Conservation (phyloP, 108 stramenopile genomes). For the Fistulifera solaris region DNA sequence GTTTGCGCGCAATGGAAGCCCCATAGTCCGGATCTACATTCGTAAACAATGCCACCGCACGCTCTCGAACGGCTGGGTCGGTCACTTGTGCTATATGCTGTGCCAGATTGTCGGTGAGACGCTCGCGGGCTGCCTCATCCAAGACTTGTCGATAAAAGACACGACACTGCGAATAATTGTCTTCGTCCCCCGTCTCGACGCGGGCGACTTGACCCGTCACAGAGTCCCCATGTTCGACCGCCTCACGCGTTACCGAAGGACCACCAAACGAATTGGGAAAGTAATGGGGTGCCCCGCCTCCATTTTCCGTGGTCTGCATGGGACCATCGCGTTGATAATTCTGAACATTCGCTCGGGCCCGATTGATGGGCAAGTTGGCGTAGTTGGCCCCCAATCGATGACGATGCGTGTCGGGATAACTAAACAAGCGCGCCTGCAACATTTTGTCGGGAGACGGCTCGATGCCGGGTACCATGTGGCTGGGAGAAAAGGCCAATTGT, state of each 20-base stretch:
- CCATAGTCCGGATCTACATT: slow-evolving; percentile 31
- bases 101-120: slow-evolving; percentile 56
- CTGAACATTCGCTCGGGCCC: slow-evolving; percentile 15
- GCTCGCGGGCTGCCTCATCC: slow-evolving; percentile 26
- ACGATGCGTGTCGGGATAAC: slow-evolving; percentile 60
- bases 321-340: slow-evolving; percentile 52
- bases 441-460: slow-evolving; percentile 71
- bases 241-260: slow-evolving; percentile 4
- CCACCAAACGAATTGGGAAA: slow-evolving; percentile 55
- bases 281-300: slow-evolving; percentile 40
- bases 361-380: slow-evolving; percentile 47
- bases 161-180: slow-evolving; percentile 44
- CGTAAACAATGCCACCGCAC: slow-evolving; percentile 48
- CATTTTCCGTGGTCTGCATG: slow-evolving; percentile 38
- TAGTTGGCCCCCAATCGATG: slow-evolving; percentile 70
- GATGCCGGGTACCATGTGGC: slow-evolving; percentile 65
- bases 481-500: slow-evolving; percentile 58
- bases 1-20: slow-evolving; percentile 10
- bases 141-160: slow-evolving; percentile 30
- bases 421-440: slow-evolving; percentile 51
- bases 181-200: slow-evolving; percentile 43
- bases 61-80: slow-evolving; percentile 29
- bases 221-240: background rate
- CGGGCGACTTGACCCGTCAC: slow-evolving; percentile 39
- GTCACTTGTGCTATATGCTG: slow-evolving; percentile 36